Conservation (phyloP, 495 filamentous ascomycete species). For the Staphylotrichum tortipilum region DNA sequence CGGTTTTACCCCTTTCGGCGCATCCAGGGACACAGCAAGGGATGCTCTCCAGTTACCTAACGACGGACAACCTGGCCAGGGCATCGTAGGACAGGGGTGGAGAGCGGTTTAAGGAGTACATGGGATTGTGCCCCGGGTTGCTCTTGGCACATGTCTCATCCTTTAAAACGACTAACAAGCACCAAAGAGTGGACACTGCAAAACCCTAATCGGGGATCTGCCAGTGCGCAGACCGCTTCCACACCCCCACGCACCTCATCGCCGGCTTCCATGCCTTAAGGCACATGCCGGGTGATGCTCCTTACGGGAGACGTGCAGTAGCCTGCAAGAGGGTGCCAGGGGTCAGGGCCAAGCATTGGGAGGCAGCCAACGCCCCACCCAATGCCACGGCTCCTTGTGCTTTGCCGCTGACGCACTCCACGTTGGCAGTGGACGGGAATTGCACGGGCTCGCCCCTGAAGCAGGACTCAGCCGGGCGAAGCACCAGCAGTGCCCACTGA, state of each 20-base stretch:
- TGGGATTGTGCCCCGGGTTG: neutral
- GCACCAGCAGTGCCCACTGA: no score
- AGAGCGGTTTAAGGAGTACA: neutral
- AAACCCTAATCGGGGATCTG: neutral
- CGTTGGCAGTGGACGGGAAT: no score
- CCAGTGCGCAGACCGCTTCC: no score
- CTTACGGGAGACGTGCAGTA: neutral
- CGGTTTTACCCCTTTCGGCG: neutral
- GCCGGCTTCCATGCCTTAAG: no score
- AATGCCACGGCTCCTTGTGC: neutral
- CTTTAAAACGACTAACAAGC: neutral
- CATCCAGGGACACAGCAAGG: neutral
- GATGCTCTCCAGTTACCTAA: neutral
- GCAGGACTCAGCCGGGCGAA: no score
- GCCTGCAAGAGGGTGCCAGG: neutral
- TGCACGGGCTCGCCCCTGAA: no score
- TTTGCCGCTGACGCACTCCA: neutral
- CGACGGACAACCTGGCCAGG: no score
- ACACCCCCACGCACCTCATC: no score
- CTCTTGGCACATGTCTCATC: neutral
- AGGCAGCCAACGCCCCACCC: neutral
- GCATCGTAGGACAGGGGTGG: neutral
- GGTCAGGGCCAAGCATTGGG: neutral
- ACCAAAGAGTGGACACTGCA: neutral
- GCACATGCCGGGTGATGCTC: neutral